Evolutionary conservation across 129 eudicot species (phyloP).

Genomic region (Helianthus tuberosus): DNA sequence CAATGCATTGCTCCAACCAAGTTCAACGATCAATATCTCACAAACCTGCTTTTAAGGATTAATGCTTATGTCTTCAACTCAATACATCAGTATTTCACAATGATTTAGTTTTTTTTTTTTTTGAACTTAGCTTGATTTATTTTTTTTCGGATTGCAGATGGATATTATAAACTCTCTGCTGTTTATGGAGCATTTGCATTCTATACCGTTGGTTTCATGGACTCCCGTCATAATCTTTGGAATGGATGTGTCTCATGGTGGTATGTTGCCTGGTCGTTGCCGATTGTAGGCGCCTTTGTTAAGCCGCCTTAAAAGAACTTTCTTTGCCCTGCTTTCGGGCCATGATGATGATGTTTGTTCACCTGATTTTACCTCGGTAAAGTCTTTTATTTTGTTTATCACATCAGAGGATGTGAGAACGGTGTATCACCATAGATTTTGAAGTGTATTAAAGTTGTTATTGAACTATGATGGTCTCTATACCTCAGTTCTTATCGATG

Average conservation of each 20-base stretch:
- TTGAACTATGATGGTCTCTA: too few relatives aligned
- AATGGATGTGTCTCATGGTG: conserved; percentile 93
- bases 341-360: too few relatives aligned
- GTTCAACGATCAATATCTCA: conserved; percentile 78
- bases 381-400: too few relatives aligned
- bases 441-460: too few relatives aligned
- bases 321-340: too few relatives aligned
- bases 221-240: conserved; percentile 72
- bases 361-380: too few relatives aligned
- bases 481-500: too few relatives aligned
- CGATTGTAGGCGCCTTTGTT: conserved; percentile 27
- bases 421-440: too few relatives aligned
- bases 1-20: conserved; percentile 80
- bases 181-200: conserved; percentile 38
- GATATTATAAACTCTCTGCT: conserved; percentile 76
- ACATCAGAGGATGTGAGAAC: too few relatives aligned
- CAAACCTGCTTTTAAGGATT: conserved; percentile 70
- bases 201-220: conserved; percentile 57
- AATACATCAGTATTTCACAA: not conserved
- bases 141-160: conserved; percentile 45
- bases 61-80: conserved; percentile 57
- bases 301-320: too few relatives aligned
- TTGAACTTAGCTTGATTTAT: not conserved
- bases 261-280: conserved; percentile 55
- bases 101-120: not conserved